Percentiles rank a stretch among this genome's conserved stretches.
Evolutionary conservation across 768 basidiomycete genomes (phyloP).

Genomic region (Mrakia blollopis): DNA sequence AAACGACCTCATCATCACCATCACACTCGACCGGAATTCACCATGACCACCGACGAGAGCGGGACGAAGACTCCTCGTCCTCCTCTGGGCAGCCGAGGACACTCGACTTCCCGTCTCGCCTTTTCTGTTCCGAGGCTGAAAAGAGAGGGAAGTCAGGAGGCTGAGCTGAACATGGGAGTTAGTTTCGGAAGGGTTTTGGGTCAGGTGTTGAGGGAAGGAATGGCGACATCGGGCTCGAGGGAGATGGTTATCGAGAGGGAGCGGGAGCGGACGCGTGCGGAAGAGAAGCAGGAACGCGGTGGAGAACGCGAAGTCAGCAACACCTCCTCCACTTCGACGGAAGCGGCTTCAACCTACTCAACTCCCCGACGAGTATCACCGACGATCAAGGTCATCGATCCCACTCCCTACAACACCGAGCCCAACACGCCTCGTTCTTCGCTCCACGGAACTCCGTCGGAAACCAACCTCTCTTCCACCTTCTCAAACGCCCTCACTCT

Average conservation of each 20-base stretch:
- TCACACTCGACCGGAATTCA: not conserved
- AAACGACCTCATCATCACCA: not conserved
- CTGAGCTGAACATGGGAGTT: not conserved
- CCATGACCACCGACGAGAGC: not conserved
- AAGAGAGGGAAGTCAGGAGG: not conserved
- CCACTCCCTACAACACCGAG: slow-evolving; percentile 29
- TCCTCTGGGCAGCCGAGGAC: not conserved
- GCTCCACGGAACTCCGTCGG: not conserved
- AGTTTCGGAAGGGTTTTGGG: slow-evolving; percentile 32
- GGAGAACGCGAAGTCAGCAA: not conserved
- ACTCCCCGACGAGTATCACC: slow-evolving; percentile 6
- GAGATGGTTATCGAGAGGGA: not conserved
- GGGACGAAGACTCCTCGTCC: slow-evolving; percentile 17
- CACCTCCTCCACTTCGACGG: not conserved
- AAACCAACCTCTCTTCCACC: not conserved
- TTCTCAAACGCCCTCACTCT: not conserved
- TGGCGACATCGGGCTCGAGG: slow-evolving; percentile 13
- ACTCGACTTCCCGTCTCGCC: slow-evolving; percentile 15
- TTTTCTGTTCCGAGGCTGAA: not conserved
- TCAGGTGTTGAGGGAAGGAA: slow-evolving; percentile 31
- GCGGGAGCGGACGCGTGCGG: slow-evolving; percentile 11
- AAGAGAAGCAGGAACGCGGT: not conserved
- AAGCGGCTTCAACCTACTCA: not conserved
- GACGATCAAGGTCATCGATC: slow-evolving; percentile 23
- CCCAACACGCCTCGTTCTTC: slow-evolving; percentile 9